Base-by-base conservation (phyloP, 1,284 basidiomycete species). In the Microbotryum saponariae region DNA sequence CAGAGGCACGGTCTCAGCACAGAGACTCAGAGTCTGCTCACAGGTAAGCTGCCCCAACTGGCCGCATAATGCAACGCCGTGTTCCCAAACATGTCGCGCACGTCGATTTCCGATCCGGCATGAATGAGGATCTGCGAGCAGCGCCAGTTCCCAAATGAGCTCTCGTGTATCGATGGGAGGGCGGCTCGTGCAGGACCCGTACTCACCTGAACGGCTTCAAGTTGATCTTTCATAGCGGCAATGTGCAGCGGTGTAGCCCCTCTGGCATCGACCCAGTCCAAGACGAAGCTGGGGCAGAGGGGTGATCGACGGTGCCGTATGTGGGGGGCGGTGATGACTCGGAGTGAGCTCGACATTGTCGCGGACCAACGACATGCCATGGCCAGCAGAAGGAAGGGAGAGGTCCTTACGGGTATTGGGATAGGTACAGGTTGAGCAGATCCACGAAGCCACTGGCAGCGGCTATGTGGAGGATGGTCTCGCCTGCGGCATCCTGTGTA, bases 61-160 rank as follows among this genome's bases (percentile, higher is more conserved):
- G 88, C 89, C 20, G 88, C 89, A 75, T 91, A 92, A 74, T 97
- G 93, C 57, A 97, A 77, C 18, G 93, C 86, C 1, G 91, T 89
- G 73, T 96, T 94, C 37, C 93, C 93, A 74, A 88, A 84, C 61
- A 90, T 83, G 77, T 97, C 92, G 10, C 90, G 81, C 56, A 94
- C 77, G 76, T 94, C 87, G 62, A 87, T 80, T 75, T 96, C 91
- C 18, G 91, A 91, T 4, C 86, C 89, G 21, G 89, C 76, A 74
- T 93, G 90, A 72, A 88, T 87, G 48, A 97, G 79, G 82, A 91
- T 88, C 87, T 91, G 71, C 59, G 63, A 9, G 12, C 16, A 33
- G 31, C 21, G 53, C 18, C n/a, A 23, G 31, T 27, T 33, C 12
- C 37, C 12, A 4, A 42, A 16, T 42, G 37, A 42, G 37, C 37